Evolutionary conservation across 495 filamentous ascomycete genomes (phyloP).

Genomic region (Staphylotrichum longicolle): DNA sequence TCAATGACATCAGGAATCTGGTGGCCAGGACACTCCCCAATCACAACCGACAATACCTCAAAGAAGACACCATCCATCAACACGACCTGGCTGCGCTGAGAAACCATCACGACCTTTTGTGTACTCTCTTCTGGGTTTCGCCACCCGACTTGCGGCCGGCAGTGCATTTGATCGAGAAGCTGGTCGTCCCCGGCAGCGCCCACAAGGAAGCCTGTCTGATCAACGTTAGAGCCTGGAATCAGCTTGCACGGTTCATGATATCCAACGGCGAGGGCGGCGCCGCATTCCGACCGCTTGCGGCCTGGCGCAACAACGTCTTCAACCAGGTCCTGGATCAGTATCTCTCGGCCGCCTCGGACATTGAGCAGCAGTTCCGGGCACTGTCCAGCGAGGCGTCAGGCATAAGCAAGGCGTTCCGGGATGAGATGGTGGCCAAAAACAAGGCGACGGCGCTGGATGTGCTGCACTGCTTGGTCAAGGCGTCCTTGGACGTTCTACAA

Average conservation of each 20-base stretch:
- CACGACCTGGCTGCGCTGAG: constrained; percentile 80
- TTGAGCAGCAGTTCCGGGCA: constrained; percentile 46
- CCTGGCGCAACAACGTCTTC: constrained; percentile 65
- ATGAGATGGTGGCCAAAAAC: constrained; percentile 44
- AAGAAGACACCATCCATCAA: constrained; percentile 69
- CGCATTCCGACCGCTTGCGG: constrained; percentile 57
- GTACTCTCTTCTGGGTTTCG: constrained; percentile 82
- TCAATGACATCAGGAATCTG: constrained; percentile 73
- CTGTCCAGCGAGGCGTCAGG: constrained; percentile 39
- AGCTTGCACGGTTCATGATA: constrained; percentile 73
- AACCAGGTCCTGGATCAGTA: constrained; percentile 51
- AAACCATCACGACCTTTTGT: constrained; percentile 92
- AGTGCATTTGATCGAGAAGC: constrained; percentile 66
- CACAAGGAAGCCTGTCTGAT: constrained; percentile 85
- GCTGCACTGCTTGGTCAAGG: constrained; percentile 40
- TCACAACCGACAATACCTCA: constrained; percentile 81
- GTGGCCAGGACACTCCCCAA: constrained; percentile 82
- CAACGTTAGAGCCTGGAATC: constrained; percentile 76
- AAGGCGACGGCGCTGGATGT: constrained; percentile 48
- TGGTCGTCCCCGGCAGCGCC: constrained; percentile 75
- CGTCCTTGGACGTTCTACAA: constrained; percentile 43
- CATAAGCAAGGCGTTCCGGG: constrained; percentile 40
- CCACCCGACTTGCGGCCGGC: constrained; percentile 69
- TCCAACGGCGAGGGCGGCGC: constrained; percentile 54
- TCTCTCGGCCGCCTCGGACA: constrained; percentile 47